A percentile compares a stretch with the other conserved stretches of the same genome.
Conservation (phyloP, 495 filamentous ascomycete genomes). For the Rhypophila decipiens region DNA sequence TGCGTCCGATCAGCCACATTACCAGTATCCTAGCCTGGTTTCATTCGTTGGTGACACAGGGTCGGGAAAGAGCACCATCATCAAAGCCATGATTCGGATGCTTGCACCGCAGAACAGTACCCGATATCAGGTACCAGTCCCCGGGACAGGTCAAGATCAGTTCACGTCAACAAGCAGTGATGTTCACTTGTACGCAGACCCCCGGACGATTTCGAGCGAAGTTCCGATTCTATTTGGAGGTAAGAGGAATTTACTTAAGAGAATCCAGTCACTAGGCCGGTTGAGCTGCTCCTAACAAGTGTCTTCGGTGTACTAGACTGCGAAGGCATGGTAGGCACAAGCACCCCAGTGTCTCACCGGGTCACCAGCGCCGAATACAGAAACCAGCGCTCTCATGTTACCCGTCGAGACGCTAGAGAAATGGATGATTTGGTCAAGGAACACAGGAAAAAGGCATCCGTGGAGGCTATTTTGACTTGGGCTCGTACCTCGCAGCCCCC, state of each 20-base stretch:
- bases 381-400: neutral
- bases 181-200: slow-evolving; percentile 11
- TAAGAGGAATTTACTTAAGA: neutral
- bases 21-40: slow-evolving; percentile 11
- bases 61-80: slow-evolving; percentile 13
- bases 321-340: slow-evolving; percentile 7
- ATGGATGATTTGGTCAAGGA: no score
- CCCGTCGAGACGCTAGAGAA: neutral
- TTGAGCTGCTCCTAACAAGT: neutral
- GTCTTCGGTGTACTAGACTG: slow-evolving; percentile 5
- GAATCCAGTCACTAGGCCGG: no score
- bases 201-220: slow-evolving; percentile 4
- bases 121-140: slow-evolving; percentile 7
- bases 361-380: neutral
- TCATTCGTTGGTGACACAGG: slow-evolving; percentile 16
- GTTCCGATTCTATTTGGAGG: slow-evolving; percentile 8
- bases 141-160: slow-evolving; percentile 2
- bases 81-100: slow-evolving; percentile 15
- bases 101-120: slow-evolving; percentile 1
- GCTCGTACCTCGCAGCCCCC: no score
- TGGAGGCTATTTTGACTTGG: no score
- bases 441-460: no score
- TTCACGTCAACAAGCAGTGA: slow-evolving; percentile 12
- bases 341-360: slow-evolving; percentile 3
- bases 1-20: neutral